phyloP scores from a whole-genome alignment of 2,329 filamentous ascomycete genomes.

The Claviceps fusiformis region DNA sequence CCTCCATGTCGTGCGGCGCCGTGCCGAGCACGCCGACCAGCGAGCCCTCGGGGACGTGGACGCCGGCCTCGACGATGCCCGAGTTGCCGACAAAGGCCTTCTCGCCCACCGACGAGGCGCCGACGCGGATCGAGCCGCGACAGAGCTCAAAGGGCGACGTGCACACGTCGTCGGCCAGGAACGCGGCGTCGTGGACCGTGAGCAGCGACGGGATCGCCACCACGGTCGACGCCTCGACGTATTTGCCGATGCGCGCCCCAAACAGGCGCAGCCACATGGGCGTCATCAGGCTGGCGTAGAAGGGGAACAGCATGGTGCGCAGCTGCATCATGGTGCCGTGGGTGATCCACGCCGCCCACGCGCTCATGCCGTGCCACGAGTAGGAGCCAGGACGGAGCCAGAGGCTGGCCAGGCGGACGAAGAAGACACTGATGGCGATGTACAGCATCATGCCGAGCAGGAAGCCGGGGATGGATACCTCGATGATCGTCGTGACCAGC shows the following conservation, averaged over 20 bases:
- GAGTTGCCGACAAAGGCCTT: conserved; percentile 12
- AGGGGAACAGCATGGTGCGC: conserved; percentile 7
- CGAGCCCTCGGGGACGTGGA: conserved; percentile 7
- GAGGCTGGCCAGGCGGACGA: conserved; percentile 7
- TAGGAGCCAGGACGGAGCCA: conserved; percentile 8
- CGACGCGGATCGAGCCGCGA: conserved; percentile 7
- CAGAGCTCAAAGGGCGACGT: conserved; percentile 9
- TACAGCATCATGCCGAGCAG: conserved; percentile 6
- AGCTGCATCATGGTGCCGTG: conserved; percentile 8
- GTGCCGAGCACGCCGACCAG: conserved; percentile 11
- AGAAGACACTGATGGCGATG: neutral
- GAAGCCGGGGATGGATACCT: conserved; percentile 4
- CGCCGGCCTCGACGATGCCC: conserved; percentile 8
- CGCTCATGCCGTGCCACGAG: conserved; percentile 10
- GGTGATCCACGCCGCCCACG: conserved; percentile 11
- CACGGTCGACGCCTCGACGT: conserved; percentile 11
- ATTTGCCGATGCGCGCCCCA: conserved; percentile 8
- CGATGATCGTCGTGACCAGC: conserved; percentile 3
- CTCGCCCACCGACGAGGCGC: conserved; percentile 5
- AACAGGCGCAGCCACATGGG: conserved; percentile 9
- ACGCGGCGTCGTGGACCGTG: conserved; percentile 9
- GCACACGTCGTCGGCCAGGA: conserved; percentile 11
- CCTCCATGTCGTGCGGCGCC: conserved; percentile 7
- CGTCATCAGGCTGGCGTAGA: conserved; percentile 12
- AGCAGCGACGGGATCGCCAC: conserved; percentile 10